phyloP scores from a whole-genome alignment of 2,329 filamentous ascomycete genomes.

The Rhynchosporium graminicola region DNA sequence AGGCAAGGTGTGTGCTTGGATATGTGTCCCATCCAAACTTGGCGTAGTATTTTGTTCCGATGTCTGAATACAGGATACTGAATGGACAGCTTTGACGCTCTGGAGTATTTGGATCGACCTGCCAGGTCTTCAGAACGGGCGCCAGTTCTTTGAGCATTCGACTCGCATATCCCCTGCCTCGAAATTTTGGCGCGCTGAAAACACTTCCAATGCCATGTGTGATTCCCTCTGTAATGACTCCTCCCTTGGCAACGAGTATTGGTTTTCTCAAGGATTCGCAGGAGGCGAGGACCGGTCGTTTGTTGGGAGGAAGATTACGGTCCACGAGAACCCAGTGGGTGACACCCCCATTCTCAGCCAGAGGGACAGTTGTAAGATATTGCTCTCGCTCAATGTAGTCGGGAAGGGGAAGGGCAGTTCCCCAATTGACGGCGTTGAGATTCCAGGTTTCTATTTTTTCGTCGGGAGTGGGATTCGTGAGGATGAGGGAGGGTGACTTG shows the following conservation, averaged over 20 bases:
- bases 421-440: slow-evolving; percentile 60
- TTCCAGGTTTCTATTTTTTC: slow-evolving; percentile 59
- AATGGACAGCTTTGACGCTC: slow-evolving; percentile 54
- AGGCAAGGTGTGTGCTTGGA: slow-evolving; percentile 69
- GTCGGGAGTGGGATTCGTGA: slow-evolving; percentile 56
- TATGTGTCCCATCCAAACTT: slow-evolving; percentile 74
- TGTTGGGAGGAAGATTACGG: slow-evolving; percentile 40
- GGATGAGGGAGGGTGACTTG: slow-evolving; percentile 44
- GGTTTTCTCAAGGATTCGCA: slow-evolving; percentile 66
- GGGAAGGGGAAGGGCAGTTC: slow-evolving; percentile 53
- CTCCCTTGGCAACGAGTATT: slow-evolving; percentile 49
- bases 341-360: slow-evolving; percentile 60
- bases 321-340: slow-evolving; percentile 64
- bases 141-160: slow-evolving; percentile 73
- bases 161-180: slow-evolving; percentile 74
- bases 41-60: slow-evolving; percentile 81
- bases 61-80: slow-evolving; percentile 83
- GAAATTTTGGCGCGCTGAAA: slow-evolving; percentile 67
- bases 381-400: slow-evolving; percentile 62
- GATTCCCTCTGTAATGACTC: slow-evolving; percentile 53
- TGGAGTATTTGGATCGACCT: slow-evolving; percentile 45
- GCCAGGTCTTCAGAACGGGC: slow-evolving; percentile 52
- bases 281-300: slow-evolving; percentile 59
- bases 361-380: slow-evolving; percentile 57
- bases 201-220: slow-evolving; percentile 79